Percentiles rank a stretch among this genome's conserved stretches.
phyloP scores from a whole-genome alignment of 1,284 basidiomycete species.

The Ustilago esculenta region DNA sequence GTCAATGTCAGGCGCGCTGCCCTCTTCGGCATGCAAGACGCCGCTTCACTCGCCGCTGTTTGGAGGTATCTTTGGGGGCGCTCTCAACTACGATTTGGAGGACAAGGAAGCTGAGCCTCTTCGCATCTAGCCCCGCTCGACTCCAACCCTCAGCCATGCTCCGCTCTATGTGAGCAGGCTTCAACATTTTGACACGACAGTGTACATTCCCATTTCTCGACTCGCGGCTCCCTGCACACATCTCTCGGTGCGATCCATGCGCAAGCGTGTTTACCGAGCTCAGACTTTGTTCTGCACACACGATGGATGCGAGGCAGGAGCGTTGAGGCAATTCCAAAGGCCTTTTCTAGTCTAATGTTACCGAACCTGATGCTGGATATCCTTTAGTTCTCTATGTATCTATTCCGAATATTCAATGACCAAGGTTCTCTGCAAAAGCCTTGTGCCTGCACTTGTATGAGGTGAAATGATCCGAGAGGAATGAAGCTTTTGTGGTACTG shows the following conservation, averaged over 20 bases:
- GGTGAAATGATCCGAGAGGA: too few relatives aligned
- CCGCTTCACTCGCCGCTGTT: constrained; percentile 58
- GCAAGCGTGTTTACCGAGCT: too few relatives aligned
- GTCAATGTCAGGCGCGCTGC: constrained; percentile 34
- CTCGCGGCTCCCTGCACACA: neutral
- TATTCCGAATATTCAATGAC: constrained; percentile 1
- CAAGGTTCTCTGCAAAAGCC: constrained; percentile 3
- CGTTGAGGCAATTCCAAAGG: neutral
- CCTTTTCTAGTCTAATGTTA: neutral
- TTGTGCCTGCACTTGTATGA: too few relatives aligned
- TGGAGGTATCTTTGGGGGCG: constrained; percentile 56
- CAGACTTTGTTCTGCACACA: too few relatives aligned
- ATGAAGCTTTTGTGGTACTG: too few relatives aligned
- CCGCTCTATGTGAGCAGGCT: too few relatives aligned
- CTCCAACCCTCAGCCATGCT: too few relatives aligned
- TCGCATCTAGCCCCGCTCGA: constrained; percentile 43
- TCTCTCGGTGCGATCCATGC: neutral
- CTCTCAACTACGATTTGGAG: constrained; percentile 52
- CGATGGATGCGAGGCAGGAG: too few relatives aligned
- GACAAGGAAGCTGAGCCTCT: constrained; percentile 47
- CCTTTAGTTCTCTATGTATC: constrained; percentile 1
- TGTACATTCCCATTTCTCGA: too few relatives aligned
- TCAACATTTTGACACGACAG: too few relatives aligned
- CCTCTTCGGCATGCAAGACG: constrained; percentile 55
- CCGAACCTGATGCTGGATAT: neutral